A percentile compares a stretch with the other conserved stretches of the same genome.
phyloP scores from a whole-genome alignment of 768 basidiomycete species.

The Termitomyces sp. region DNA sequence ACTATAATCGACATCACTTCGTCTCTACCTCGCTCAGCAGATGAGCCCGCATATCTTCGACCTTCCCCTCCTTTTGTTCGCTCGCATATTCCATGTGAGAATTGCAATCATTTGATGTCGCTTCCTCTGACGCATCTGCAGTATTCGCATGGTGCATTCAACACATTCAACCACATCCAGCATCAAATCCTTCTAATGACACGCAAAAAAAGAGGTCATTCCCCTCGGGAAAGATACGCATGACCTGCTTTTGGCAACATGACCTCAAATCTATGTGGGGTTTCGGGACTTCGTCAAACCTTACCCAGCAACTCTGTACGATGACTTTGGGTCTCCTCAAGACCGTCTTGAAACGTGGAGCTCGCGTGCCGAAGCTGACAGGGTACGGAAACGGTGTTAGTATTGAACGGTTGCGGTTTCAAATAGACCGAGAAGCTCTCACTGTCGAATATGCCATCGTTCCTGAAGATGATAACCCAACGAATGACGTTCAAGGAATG shows the following conservation, averaged over 20 bases:
- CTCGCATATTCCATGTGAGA: slow-evolving; percentile 69
- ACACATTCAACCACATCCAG: slow-evolving; percentile 35
- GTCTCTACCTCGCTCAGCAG: slow-evolving; percentile 85
- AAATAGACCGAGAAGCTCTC: slow-evolving; percentile 77
- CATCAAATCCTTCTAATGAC: slow-evolving; percentile 20
- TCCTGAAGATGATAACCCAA: slow-evolving; percentile 54
- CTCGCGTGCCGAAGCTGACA: slow-evolving; percentile 64
- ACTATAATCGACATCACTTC: slow-evolving; percentile 90
- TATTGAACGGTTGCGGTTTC: slow-evolving; percentile 74
- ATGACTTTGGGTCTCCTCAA: slow-evolving; percentile 81
- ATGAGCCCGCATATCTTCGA: slow-evolving; percentile 87
- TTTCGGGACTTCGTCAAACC: slow-evolving; percentile 54
- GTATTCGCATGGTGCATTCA: slow-evolving; percentile 97
- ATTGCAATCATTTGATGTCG: slow-evolving; percentile 1
- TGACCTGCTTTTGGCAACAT: slow-evolving; percentile 95
- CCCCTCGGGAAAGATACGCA: slow-evolving; percentile 45
- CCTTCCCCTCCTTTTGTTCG: slow-evolving; percentile 91
- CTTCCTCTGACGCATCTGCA: slow-evolving; percentile 19
- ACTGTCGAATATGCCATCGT: slow-evolving; percentile 81
- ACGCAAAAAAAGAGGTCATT: slow-evolving; percentile 27
- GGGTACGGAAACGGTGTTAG: slow-evolving; percentile 81
- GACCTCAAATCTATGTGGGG: slow-evolving; percentile 87
- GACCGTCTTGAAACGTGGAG: slow-evolving; percentile 70
- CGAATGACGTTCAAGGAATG: slow-evolving; percentile 38
- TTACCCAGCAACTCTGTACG: slow-evolving; percentile 79